phyloP scores from a whole-genome alignment of 2,329 filamentous ascomycete genomes.

The Neurospora crassa region DNA sequence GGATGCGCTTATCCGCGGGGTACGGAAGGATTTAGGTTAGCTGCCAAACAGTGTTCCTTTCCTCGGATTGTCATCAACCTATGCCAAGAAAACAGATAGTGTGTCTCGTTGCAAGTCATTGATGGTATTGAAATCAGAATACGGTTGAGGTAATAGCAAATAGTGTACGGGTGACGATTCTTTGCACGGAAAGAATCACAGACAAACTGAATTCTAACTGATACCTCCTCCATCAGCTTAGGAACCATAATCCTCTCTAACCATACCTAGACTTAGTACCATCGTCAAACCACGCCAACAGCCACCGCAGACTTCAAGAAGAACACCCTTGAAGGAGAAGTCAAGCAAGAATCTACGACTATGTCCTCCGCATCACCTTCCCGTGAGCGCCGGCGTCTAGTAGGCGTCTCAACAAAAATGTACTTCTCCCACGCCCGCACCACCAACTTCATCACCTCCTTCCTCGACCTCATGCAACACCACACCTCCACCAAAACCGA shows the following conservation, averaged over 20 bases:
- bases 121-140: neutral
- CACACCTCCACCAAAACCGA: neutral
- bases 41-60: neutral
- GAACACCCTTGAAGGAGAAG: neutral
- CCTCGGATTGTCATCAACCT: neutral
- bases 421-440: slow-evolving; percentile 65
- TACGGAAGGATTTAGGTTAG: neutral
- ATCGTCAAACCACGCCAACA: neutral
- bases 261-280: neutral
- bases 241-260: neutral
- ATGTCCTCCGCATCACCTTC: slow-evolving; percentile 21
- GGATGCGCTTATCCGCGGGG: neutral
- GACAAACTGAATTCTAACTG: neutral
- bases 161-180: neutral
- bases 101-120: neutral
- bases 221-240: neutral
- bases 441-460: slow-evolving; percentile 39
- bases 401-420: slow-evolving; percentile 71
- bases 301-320: neutral
- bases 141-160: neutral
- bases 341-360: neutral
- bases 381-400: slow-evolving; percentile 43
- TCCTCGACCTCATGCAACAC: slow-evolving; percentile 33
- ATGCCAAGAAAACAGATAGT: neutral
- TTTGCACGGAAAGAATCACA: neutral